Evolutionary conservation across 1,139 yeast species (phyloP), one percentile per base, ranked within the genome.

Genomic region (Dujonia santamariae): DNA sequence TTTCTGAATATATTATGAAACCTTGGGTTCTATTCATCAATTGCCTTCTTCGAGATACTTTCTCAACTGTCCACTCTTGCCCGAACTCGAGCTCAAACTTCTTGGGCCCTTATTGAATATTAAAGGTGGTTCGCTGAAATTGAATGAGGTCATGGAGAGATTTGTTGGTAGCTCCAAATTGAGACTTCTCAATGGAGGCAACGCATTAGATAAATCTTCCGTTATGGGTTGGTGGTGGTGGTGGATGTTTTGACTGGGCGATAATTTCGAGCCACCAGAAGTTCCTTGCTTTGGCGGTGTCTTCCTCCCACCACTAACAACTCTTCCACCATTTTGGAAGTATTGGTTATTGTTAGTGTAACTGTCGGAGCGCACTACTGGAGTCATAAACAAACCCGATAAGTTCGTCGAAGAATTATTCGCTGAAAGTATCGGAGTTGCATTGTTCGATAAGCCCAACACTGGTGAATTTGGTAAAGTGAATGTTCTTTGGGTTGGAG

Each of bases 391-490:
- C 36, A 62, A 55, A 16, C 54, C 45, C 8, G 63, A 44, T 34
- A 73, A 53, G 42, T 73, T 74, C 4, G 78, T 71, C 25, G 67
- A 64, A 39, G 74, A 66, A 41, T 60, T 67, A 39, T 56, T 64
- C 11, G 74, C 72, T 3, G 73, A 67, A 27, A 68, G 53, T 21
- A 67, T 54, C 0, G 75, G 75, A 5, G 75, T 69, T 26, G 60
- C 67, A 19, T 58, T 55, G n/a, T 64, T 50, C 13, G 71, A 63
- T 19, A 67, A 50, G 0, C 73, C 74, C 37, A 66, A 43, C 5
- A 76, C 65, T 3, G 87, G 86, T 0, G 85, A 81, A 27, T 81
- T 75, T 13, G 83, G 77, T 21, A 69, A 48, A 1, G 79, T 72
- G 32, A 87, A 90, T 19, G 44, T 48, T 30, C 47, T 51, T 12